These are phyloP conservation scores for Phytophthora quininea DNA, from an alignment of 352 stramenopile species.

Conservation along the genomic window DNA sequence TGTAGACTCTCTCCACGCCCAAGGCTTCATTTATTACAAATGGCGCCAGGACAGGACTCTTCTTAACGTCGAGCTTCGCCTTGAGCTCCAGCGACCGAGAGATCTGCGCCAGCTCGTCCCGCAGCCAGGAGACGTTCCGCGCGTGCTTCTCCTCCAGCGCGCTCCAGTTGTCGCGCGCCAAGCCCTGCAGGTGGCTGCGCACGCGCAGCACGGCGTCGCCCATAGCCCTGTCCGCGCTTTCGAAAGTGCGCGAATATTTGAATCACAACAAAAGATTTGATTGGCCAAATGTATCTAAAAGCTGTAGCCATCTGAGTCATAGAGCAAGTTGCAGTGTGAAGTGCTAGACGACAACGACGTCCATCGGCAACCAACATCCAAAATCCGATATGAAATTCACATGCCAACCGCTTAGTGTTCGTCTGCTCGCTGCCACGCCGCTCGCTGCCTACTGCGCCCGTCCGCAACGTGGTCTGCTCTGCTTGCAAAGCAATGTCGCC, in stretches of 20 bases:
- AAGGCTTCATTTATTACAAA: constrained; percentile 6
- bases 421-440: not conserved
- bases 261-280: not conserved
- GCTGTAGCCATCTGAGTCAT: not conserved
- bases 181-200: constrained; percentile 54
- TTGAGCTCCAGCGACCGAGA: constrained; percentile 56
- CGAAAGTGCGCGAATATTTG: constrained; percentile 6
- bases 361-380: not conserved
- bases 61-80: constrained; percentile 46
- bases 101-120: constrained; percentile 55
- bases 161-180: constrained; percentile 60
- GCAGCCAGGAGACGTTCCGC: constrained; percentile 53
- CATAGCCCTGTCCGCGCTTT: constrained; percentile 40
- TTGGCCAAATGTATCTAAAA: not conserved
- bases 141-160: constrained; percentile 52
- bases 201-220: constrained; percentile 72
- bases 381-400: constrained; percentile 38
- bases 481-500: constrained; percentile 16
- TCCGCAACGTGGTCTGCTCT: constrained; percentile 1
- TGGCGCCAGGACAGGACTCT: constrained; percentile 10
- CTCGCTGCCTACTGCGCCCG: not conserved
- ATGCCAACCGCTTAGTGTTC: constrained; percentile 7
- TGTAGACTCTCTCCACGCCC: not conserved
- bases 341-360: not conserved
- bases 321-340: not conserved